phyloP scores from a whole-genome alignment of 768 basidiomycete species.

The Termitomyces eurrhizus region DNA sequence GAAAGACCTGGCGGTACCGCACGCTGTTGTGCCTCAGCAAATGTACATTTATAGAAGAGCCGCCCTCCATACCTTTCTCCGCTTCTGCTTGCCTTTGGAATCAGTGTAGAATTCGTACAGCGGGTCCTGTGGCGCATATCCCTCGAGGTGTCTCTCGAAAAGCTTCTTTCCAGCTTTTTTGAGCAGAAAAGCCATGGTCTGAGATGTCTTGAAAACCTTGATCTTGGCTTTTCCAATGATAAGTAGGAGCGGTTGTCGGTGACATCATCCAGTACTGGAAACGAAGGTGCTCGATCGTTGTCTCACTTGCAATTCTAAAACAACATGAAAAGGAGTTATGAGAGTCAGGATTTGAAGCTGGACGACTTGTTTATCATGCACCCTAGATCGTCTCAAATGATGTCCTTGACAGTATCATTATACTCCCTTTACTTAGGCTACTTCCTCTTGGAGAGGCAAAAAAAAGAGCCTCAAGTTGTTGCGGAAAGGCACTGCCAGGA shows the following conservation, averaged over 20 bases:
- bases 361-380: background rate
- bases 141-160: constrained; percentile 60
- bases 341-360: too few species aligned
- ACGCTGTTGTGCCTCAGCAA: constrained; percentile 37
- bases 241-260: background rate
- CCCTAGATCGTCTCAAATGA: background rate
- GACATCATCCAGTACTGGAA: background rate
- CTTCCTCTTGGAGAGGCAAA: background rate
- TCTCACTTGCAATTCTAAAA: background rate
- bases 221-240: background rate
- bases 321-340: background rate
- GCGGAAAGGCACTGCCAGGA: constrained; percentile 2
- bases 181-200: constrained; percentile 27
- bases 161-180: constrained; percentile 53
- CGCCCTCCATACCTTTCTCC: constrained; percentile 47
- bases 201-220: background rate
- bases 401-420: too few species aligned
- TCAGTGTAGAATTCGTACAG: constrained; percentile 65
- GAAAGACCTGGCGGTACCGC: constrained; percentile 75
- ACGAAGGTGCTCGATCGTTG: background rate
- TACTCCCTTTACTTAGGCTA: too few species aligned
- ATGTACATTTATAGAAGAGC: background rate
- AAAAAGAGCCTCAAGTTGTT: too few species aligned
- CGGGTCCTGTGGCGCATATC: constrained; percentile 71
- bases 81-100: constrained; percentile 50